Base-by-base conservation (phyloP, 129 eudicot genomes). In the Sambucus nigra region DNA sequence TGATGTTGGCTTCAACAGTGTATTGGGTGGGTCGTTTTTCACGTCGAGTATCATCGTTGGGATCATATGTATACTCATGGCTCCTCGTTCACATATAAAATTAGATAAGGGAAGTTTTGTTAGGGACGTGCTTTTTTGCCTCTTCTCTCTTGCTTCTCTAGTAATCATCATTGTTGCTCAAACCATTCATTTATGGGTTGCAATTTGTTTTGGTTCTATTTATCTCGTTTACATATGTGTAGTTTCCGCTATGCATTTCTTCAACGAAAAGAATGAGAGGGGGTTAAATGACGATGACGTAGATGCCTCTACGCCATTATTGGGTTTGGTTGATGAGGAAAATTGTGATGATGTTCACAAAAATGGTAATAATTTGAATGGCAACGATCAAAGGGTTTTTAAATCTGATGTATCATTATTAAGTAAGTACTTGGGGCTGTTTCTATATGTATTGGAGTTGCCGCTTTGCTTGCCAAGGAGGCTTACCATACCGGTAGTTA, bases 21-120 rank as follows among this genome's bases (percentile, higher is more conserved):
- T 83, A 3, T 60, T 83, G 60, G 94, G 94, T 7, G 94, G 94
- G n/a, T 78, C 87, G 0, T 67, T 83, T 54, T 80, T 83, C 25
- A 50, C 79, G 6, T 69, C 84, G 0, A 76, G 76, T 51, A 65
- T 83, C 20, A 87, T 83, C 3, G 84, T 79, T 24, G 94, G 94
- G 9, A 10, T 76, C 21, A 61, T 84, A 4, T 59, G 77, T 42
- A 42, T 84, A n/a, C 19, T 63, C 40, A 57, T 66, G 9, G 49
- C 74, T 15, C 54, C 71, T n/a, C 68, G 55, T 4, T 12, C 52
- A 25, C 42, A 35, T 35, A 51, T 73, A 3, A 11, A 7, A 0
- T 60, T 84, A 18, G 77, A 80, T 46, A 61, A 62, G 23, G 32
- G 58, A 0, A 76, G 86, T 26, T 84, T 84, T 46, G 28, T 84